Base-by-base conservation (phyloP, 768 basidiomycete species). In the Mycena epipterygia region DNA sequence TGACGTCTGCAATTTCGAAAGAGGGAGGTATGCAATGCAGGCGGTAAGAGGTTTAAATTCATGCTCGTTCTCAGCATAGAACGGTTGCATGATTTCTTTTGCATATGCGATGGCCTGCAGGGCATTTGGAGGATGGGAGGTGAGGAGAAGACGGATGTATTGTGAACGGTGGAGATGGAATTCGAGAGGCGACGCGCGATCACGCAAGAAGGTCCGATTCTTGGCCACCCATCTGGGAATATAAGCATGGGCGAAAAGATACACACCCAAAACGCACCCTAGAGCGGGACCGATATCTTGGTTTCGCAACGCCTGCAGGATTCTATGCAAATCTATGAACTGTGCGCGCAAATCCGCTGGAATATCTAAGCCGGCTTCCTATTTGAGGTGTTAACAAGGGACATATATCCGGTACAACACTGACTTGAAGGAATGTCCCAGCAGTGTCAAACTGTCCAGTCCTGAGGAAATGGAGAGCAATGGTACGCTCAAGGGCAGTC, bases 131-230 rank as follows among this genome's bases (percentile, higher is more conserved):
- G 91, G 88, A 70, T 89, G 85, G 13, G 88, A 86, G 33, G 89
- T 84, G 55, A 93, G 84, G 23, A 97, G 86, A 13, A 97, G 84
- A 5, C 91, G 90, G 62, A 98, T 88, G 78, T 95, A 98, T 78
- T 96, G 92, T 13, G 95, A 96, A 30, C 95, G 93, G 75, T 98
- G 95, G 30, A 99, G 88, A 76, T 92, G 84, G 78, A 97, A 99
- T 74, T 96, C 95, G 14, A 99, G 87, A 0, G 94, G 87, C 1
- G 96, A 97, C 12, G 89, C 88, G 35, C 92, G 91, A 7, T 85
- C 81, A 52, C 84, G 84, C 16, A 98, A 85, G 77, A 94, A 96
- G 4, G 76, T 63, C 32, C 88, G 86, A 75, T 97, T 91, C 61
- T 83, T 84, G 48, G 82, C 82, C 17, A 91, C 89, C 98, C 97